phyloP scores from a whole-genome alignment of 345 rosid species.

The Geranium rotundifolium region DNA sequence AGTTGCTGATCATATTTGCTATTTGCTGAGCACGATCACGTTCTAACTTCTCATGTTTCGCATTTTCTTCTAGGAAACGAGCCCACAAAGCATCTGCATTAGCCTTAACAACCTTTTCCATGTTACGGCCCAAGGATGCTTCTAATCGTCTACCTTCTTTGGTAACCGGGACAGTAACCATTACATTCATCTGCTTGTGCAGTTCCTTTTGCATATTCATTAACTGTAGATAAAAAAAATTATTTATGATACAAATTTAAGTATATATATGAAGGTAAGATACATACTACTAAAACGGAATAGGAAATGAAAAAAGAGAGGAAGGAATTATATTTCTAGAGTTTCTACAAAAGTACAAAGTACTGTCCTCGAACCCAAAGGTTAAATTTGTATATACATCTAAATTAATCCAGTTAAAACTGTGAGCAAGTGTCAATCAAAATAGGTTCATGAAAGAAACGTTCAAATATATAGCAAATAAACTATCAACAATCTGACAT shows the following conservation, averaged over 20 bases:
- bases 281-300: background rate
- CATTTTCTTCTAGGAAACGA: conserved; percentile 53
- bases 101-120: conserved; percentile 52
- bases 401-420: background rate
- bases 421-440: background rate
- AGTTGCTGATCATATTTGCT: conserved; percentile 39
- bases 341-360: background rate
- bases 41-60: conserved; percentile 44
- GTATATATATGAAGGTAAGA: background rate
- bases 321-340: background rate
- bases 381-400: background rate
- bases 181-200: conserved; percentile 53
- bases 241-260: background rate
- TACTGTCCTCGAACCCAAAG: background rate
- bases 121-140: conserved; percentile 42
- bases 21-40: conserved; percentile 48
- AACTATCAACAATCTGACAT: background rate
- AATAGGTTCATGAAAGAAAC: background rate
- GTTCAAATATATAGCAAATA: background rate
- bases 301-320: background rate
- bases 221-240: conserved; percentile 21
- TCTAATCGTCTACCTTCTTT: conserved; percentile 61
- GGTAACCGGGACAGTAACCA: conserved; percentile 40
- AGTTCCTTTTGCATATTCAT: conserved; percentile 45
- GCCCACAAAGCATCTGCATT: conserved; percentile 63